Percentiles rank a stretch among this genome's conserved stretches.
Conservation (phyloP, 2,329 filamentous ascomycete species). For the Trichophyton schoenleinii region DNA sequence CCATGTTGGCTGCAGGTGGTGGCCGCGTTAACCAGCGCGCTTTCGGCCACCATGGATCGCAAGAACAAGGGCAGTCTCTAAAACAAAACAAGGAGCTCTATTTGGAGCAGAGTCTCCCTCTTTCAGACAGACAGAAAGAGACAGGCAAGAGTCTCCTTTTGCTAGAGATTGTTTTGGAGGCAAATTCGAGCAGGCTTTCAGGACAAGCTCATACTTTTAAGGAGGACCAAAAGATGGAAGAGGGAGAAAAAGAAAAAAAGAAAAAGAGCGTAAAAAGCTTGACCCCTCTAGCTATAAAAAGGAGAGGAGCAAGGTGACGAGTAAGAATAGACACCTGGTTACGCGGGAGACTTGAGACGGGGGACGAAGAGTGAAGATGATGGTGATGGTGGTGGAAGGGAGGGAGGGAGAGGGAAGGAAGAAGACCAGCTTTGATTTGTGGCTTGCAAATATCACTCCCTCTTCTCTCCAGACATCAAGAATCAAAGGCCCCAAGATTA, state of each 20-base stretch:
- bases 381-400: no score
- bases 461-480: not conserved
- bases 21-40: not conserved
- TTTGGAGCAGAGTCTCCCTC: not conserved
- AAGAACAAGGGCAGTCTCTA: not conserved
- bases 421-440: not conserved
- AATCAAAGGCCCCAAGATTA: not conserved
- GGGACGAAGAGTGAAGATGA: not conserved
- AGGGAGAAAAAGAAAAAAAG: not conserved
- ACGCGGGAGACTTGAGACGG: not conserved
- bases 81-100: not conserved
- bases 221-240: not conserved
- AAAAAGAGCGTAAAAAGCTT: not conserved
- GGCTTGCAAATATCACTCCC: not conserved
- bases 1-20: slow-evolving; percentile 11
- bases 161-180: not conserved
- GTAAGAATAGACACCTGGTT: not conserved
- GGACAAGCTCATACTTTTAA: not conserved
- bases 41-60: slow-evolving; percentile 3
- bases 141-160: not conserved
- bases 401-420: not conserved
- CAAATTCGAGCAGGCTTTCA: not conserved
- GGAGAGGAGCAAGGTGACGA: not conserved
- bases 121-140: not conserved
- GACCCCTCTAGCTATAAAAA: not conserved